A percentile compares a stretch with the other conserved stretches of the same genome.
These are phyloP conservation scores for Kluyveromyces marxianus DNA, from an alignment of 1,139 yeast genomes.

Conservation along the genomic window DNA sequence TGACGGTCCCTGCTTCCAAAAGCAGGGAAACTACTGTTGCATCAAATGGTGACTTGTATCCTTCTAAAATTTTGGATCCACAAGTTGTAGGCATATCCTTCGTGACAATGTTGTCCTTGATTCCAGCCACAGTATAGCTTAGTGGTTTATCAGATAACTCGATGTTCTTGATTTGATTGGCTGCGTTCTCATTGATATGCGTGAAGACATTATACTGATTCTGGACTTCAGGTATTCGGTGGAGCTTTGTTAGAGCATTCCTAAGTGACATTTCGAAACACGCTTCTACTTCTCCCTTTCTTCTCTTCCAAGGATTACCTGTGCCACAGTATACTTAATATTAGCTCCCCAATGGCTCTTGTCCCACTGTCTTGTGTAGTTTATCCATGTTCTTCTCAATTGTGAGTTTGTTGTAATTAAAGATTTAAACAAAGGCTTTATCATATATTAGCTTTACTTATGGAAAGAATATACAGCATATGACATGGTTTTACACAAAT, in stretches of 20 bases:
- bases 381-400: too few species aligned
- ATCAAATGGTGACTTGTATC: slow-evolving; percentile 68
- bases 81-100: slow-evolving; percentile 62
- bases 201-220: slow-evolving; percentile 35
- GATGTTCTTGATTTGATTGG: slow-evolving; percentile 4
- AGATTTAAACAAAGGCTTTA: too few species aligned
- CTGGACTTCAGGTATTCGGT: slow-evolving; percentile 15
- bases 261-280: slow-evolving; percentile 7
- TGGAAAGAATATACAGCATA: too few species aligned
- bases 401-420: too few species aligned
- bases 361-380: too few species aligned
- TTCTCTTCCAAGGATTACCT: background rate
- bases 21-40: slow-evolving; percentile 64
- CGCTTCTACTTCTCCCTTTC: background rate
- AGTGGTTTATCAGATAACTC: slow-evolving; percentile 7
- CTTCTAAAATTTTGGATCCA: slow-evolving; percentile 53
- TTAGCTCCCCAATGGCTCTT: too few species aligned
- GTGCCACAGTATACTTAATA: too few species aligned
- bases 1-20: slow-evolving; percentile 41
- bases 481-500: background rate
- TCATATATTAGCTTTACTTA: too few species aligned
- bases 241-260: slow-evolving; percentile 7
- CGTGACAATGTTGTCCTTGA: slow-evolving; percentile 79
- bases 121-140: slow-evolving; percentile 32
- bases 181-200: slow-evolving; percentile 23